Evolutionary conservation across 768 basidiomycete species (phyloP), one percentile per base, ranked within the genome.

Genomic region (Galerina sulciceps): DNA sequence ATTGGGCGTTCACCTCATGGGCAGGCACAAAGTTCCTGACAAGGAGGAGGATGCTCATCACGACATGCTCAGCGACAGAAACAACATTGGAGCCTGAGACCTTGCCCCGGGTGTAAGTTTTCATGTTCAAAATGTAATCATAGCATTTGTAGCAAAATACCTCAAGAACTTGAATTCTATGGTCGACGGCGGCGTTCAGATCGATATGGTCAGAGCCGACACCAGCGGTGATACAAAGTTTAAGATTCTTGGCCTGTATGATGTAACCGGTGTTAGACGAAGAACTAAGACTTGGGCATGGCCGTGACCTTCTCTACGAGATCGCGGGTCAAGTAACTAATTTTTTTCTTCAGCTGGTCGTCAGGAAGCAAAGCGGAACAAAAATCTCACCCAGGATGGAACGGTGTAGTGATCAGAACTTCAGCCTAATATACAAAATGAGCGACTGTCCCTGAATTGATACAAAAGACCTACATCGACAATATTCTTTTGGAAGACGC

Each of bases 181-280:
- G 79, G 69, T 93, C 86, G 63, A 92, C 93, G 22, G 92, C 90
- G 18, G 93, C 90, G 72, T 95, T 89, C 59, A 96, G 83, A 71
- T 96, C 94, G 62, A 94, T 86, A 77, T 91, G 93, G 76, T 95
- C 94, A 17, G 90, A 93, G 10, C 93, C 92, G 46, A 94, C 93
- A 72, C 92, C 93, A 58, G 94, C 94, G 20, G 94, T 97, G 68
- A 96, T 83, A 68, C 90, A 92, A 56, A 96, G 71, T 76, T 93
- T 96, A 60, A 97, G 84, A 65, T 95, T 94, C 75, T 90, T 89
- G 34, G 94, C 93, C 84, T 93, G 55, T 70, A 47, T 10, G 22
- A 52, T 11, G 22, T 50, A 9, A 35, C 26, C 26, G 8, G 26
- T 31, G 40, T 56, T 46, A 34, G 59, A 18, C 47, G 52, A 41